Evolutionary conservation across 2,329 filamentous ascomycete species (phyloP).

Genomic region (Paecilomyces sp.): DNA sequence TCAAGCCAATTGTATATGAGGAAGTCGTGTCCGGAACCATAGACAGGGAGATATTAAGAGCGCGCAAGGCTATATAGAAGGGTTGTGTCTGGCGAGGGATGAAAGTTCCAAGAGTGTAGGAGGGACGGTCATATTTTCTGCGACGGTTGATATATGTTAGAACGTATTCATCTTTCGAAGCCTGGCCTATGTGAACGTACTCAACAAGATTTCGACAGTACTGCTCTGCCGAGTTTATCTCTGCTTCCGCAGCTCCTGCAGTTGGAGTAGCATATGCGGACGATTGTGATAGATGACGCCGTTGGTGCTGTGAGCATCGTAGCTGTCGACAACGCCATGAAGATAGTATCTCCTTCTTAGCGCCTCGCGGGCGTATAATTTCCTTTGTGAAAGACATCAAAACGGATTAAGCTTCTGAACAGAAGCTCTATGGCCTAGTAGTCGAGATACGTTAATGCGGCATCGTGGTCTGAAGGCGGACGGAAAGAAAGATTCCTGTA

Average conservation of each 20-base stretch:
- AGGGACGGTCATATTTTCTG: constrained; percentile 83
- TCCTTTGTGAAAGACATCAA: constrained; percentile 16
- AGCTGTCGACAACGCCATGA: constrained; percentile 1
- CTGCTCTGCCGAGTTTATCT: constrained; percentile 47
- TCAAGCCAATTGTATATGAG: constrained; percentile 73
- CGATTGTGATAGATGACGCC: constrained; percentile 19
- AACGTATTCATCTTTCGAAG: background rate
- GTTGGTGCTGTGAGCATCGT: constrained; percentile 6
- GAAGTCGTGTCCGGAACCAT: constrained; percentile 85
- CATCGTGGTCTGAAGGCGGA: background rate
- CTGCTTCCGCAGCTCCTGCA: constrained; percentile 29
- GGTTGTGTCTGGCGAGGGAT: constrained; percentile 67
- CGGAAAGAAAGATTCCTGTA: background rate
- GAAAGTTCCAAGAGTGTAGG: constrained; percentile 79
- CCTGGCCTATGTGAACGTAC: constrained; percentile 25
- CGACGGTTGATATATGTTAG: background rate
- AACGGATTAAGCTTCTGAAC: constrained; percentile 2
- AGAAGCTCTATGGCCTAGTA: background rate
- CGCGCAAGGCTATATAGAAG: constrained; percentile 82
- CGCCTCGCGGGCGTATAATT: constrained; percentile 12
- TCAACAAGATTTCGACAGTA: constrained; percentile 55
- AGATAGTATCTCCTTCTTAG: constrained; percentile 9
- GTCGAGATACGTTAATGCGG: background rate
- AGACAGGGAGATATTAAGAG: constrained; percentile 88
- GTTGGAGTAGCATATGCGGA: constrained; percentile 8